Evolutionary conservation across 2,329 filamentous ascomycete species (phyloP).

Genomic region (Colletotrichum plurivorum): DNA sequence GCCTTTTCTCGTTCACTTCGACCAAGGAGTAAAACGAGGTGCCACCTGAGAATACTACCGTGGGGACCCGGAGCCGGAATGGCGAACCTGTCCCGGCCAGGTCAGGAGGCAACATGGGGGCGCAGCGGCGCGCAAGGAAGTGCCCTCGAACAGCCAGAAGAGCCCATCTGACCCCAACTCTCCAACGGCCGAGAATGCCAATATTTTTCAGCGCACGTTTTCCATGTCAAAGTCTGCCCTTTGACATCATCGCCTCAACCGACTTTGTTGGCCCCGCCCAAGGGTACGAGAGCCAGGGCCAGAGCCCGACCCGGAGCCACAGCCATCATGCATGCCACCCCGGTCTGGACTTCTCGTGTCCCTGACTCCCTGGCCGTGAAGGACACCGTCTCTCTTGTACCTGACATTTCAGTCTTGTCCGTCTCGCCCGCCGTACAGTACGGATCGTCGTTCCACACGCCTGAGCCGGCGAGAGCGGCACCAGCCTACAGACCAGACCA

Average conservation of each 20-base stretch:
- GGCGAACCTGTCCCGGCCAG: constrained; percentile 11
- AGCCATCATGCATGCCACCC: constrained; percentile 29
- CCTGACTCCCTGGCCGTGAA: not conserved
- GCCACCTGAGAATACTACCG: not conserved
- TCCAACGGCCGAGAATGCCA: constrained; percentile 21
- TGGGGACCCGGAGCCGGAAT: not conserved
- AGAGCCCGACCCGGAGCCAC: constrained; percentile 23
- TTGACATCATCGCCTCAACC: constrained; percentile 37
- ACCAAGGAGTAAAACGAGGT: not conserved
- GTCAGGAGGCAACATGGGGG: constrained; percentile 14
- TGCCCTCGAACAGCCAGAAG: constrained; percentile 1
- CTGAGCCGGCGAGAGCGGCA: constrained; percentile 22
- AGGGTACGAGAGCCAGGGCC: constrained; percentile 16
- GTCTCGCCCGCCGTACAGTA: constrained; percentile 7
- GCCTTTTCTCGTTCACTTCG: constrained; percentile 20
- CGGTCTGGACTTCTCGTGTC: constrained; percentile 7
- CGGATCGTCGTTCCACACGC: constrained; percentile 1
- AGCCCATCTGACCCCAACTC: constrained; percentile 13
- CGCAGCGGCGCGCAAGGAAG: constrained; percentile 7
- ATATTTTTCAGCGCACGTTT: constrained; percentile 5
- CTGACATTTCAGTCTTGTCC: not conserved
- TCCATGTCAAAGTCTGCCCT: constrained; percentile 15
- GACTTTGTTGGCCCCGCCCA: constrained; percentile 13
- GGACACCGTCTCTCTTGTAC: not conserved
- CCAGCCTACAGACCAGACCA: constrained; percentile 13